Conservation (phyloP, 176 grass and related monocot species). For the Lolium multiflorum region DNA sequence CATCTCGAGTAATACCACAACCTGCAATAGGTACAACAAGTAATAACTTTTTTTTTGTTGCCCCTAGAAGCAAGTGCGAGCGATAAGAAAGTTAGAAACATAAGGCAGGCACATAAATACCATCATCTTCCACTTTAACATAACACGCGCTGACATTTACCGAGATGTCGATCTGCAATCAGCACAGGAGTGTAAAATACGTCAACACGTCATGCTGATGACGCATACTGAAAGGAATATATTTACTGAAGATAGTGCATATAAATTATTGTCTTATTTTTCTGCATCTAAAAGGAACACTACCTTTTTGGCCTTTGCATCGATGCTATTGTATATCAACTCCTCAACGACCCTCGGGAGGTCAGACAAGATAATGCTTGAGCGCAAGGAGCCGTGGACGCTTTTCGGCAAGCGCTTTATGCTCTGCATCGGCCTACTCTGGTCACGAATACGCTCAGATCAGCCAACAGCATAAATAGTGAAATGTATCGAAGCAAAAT, state of each 20-base stretch:
- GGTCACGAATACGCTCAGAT: conserved; percentile 24
- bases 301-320: conserved; percentile 80
- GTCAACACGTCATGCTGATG: no score
- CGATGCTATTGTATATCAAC: conserved; percentile 84
- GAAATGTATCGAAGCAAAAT: conserved; percentile 3
- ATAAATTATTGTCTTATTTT: neutral
- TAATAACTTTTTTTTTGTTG: neutral
- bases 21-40: conserved; percentile 56
- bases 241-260: conserved; percentile 33
- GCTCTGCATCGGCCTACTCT: conserved; percentile 58
- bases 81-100: conserved; percentile 20
- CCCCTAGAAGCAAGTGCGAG: conserved; percentile 2
- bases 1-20: conserved; percentile 90
- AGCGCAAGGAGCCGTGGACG: conserved; percentile 68
- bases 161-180: conserved; percentile 73
- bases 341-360: conserved; percentile 87
- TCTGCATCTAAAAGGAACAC: neutral
- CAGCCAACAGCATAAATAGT: neutral
- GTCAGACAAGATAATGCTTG: conserved; percentile 75
- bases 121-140: conserved; percentile 92
- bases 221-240: neutral
- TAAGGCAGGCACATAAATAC: conserved; percentile 43
- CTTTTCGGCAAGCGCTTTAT: conserved; percentile 66
- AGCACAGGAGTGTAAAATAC: neutral
- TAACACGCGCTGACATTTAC: conserved; percentile 74